phyloP scores from a whole-genome alignment of 2,329 filamentous ascomycete species.

The Intubia oerlemansii region DNA sequence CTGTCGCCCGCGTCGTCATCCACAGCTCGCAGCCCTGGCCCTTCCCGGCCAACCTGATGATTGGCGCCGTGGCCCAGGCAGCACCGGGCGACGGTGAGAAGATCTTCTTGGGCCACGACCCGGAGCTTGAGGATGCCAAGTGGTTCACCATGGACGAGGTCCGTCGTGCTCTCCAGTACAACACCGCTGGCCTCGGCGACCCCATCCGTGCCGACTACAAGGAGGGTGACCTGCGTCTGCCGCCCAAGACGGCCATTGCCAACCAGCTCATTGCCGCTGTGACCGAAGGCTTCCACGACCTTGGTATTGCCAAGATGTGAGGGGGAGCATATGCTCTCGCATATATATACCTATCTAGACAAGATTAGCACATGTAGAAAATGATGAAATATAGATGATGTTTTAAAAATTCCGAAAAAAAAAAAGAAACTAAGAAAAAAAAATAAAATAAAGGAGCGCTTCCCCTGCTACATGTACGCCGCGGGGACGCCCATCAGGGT shows the following conservation, averaged over 20 bases:
- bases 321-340: too few species aligned
- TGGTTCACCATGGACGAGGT: slow-evolving; percentile 79
- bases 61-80: slow-evolving; percentile 73
- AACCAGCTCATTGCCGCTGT: slow-evolving; percentile 72
- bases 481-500: too few species aligned
- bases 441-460: too few species aligned
- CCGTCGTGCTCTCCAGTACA: slow-evolving; percentile 45
- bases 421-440: too few species aligned
- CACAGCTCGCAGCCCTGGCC: slow-evolving; percentile 80
- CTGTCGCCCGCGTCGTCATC: slow-evolving; percentile 55
- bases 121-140: slow-evolving; percentile 71
- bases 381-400: too few species aligned
- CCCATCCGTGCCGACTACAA: slow-evolving; percentile 43
- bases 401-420: too few species aligned
- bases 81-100: slow-evolving; percentile 52
- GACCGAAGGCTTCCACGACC: slow-evolving; percentile 47
- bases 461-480: too few species aligned
- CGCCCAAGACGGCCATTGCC: slow-evolving; percentile 76
- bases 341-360: neutral
- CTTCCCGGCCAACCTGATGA: slow-evolving; percentile 69
- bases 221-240: slow-evolving; percentile 59
- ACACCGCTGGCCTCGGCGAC: slow-evolving; percentile 47
- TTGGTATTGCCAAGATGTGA: slow-evolving; percentile 27
- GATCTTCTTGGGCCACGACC: slow-evolving; percentile 70
- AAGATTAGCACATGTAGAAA: too few species aligned